Base-by-base conservation (phyloP, 306 rosid species). In the Oxytropis ochrocephala region DNA sequence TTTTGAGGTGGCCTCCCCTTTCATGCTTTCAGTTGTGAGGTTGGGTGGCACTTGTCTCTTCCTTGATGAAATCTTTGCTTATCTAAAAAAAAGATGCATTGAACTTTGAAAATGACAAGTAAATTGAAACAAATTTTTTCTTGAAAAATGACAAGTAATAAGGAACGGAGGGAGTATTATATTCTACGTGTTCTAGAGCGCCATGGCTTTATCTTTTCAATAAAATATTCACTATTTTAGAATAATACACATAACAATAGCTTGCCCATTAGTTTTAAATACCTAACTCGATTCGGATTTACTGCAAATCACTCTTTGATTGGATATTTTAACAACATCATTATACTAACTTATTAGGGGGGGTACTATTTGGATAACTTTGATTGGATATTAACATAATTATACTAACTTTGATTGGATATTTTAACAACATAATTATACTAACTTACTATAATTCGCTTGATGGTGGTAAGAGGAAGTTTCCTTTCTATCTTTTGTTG, bases 261-360 rank as follows among this genome's bases (percentile, higher is more conserved):
- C 60, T 51, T 61, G 44, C 21, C 33, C 7, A 9, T 14, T 27
- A 38, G 64, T 17, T 24, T 18, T n/a, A 52, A 2, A 21, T 44
- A 69, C 11, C 42, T 36, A 33, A 50, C 50, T 29, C 44, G 44
- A 24, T 46, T 60, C 4, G 47, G 58, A 70, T 64, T 49, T 32
- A 64, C 29, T 11, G 21, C 41, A 56, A 54, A 72, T 56, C 78
- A 48, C 38, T 64, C 69, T 59, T 19, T 59, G 69, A 47, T 72
- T n/a, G n/a, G n/a, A n/a, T 46, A 57, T 70, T 44, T 30, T 57
- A 56, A 43, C 14, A 18, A 54, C 16, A 21, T 39, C 39, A 29
- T 29, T n/a, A n/a, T n/a, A n/a, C n/a, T n/a, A n/a, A 18, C 53
- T 42, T 18, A 21, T 47, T 21, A 64, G n/a, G n/a, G n/a, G n/a